Conservation (phyloP, 2,329 filamentous ascomycete genomes). For the Graphium sp. region DNA sequence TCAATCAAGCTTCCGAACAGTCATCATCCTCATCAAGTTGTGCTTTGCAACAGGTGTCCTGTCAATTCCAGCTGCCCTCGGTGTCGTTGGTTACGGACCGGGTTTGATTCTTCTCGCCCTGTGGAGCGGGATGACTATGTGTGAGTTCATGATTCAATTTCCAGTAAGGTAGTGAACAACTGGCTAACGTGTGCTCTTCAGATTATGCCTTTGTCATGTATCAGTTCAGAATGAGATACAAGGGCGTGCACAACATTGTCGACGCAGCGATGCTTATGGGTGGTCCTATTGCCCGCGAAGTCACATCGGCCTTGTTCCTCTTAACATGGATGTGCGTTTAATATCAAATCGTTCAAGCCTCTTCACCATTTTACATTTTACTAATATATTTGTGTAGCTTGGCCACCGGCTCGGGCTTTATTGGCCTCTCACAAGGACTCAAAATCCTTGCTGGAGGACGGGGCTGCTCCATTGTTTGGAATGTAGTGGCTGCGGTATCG, state of each 20-base stretch:
- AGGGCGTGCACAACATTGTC: slow-evolving; percentile 11
- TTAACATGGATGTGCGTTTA: slow-evolving; percentile 10
- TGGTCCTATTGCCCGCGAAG: slow-evolving; percentile 8
- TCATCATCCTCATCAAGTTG: slow-evolving; percentile 10
- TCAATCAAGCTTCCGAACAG: slow-evolving; percentile 6
- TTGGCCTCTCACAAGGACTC: slow-evolving; percentile 9
- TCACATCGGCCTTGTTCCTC: slow-evolving; percentile 9
- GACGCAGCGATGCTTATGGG: slow-evolving; percentile 10
- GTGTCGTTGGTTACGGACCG: no score
- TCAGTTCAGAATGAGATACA: slow-evolving; percentile 9
- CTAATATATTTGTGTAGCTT: slow-evolving; percentile 5
- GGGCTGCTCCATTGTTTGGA: no score
- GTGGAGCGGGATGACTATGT: slow-evolving; percentile 10
- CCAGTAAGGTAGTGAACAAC: neutral
- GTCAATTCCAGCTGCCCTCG: slow-evolving; percentile 10
- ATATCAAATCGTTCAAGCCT: no score
- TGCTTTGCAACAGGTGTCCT: slow-evolving; percentile 13
- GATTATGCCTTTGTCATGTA: slow-evolving; percentile 12
- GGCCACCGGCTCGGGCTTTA: slow-evolving; percentile 9
- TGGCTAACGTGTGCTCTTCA: no score
- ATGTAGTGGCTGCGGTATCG: no score
- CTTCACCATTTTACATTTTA: neutral
- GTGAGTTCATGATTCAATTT: slow-evolving; percentile 4
- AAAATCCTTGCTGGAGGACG: no score
- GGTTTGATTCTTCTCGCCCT: no score